Evolutionary conservation across 441 rosid species (phyloP).

Genomic region (Hura crepitans): DNA sequence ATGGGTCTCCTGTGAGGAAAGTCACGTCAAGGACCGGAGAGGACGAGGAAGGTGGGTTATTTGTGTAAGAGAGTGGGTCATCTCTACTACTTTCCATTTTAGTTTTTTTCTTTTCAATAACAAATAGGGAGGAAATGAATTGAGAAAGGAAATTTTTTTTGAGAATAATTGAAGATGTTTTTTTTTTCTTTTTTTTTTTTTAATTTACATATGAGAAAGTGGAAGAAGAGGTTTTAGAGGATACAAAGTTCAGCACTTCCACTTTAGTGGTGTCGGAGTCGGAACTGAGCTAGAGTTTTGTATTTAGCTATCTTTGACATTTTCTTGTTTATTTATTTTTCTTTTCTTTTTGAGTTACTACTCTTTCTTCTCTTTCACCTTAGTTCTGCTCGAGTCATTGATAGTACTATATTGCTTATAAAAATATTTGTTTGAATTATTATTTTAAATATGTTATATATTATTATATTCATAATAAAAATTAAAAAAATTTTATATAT

Average conservation of each 20-base stretch:
- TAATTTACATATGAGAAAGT: no score
- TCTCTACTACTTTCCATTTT: conserved; percentile 71
- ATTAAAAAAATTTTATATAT: no score
- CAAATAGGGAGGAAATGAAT: background rate
- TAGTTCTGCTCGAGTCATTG: no score
- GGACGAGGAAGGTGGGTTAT: conserved; percentile 54
- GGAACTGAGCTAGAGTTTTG: background rate
- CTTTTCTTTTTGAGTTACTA: no score
- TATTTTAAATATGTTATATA: no score
- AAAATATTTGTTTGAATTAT: no score
- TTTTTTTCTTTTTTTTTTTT: no score
- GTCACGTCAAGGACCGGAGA: conserved; percentile 58
- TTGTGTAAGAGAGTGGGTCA: conserved; percentile 51
- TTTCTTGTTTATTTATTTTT: background rate
- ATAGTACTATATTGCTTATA: no score
- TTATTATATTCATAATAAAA: no score
- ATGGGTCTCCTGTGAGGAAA: conserved; percentile 47
- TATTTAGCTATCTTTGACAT: background rate
- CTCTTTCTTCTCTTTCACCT: no score
- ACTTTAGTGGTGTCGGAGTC: conserved; percentile 17
- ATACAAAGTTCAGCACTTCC: conserved; percentile 13
- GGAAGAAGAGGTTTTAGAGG: background rate
- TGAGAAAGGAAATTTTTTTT: background rate
- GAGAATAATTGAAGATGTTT: background rate
- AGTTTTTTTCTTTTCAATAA: no score